Percentiles rank a stretch among this genome's conserved stretches.
Conservation (phyloP, 148 eudicot genomes). For the Nepenthes mirabilis region DNA sequence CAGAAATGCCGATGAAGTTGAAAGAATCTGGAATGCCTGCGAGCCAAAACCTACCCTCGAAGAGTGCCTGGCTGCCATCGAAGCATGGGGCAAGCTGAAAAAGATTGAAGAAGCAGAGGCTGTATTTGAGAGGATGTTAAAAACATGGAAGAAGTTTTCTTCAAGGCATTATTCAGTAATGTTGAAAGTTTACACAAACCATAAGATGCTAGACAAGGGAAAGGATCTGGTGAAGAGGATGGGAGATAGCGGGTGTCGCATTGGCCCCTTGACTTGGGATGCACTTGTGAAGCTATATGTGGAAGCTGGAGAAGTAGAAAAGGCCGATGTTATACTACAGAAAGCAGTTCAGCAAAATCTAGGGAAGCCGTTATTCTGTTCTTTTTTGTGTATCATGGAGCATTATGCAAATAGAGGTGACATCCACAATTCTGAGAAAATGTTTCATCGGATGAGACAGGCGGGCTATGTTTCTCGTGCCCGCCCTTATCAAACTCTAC, state of each 20-base stretch:
- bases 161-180: conserved; percentile 31
- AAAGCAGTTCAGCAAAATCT: conserved; percentile 39
- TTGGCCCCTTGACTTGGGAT: conserved; percentile 73
- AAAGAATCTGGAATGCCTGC: conserved; percentile 53
- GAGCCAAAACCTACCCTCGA: conserved; percentile 21
- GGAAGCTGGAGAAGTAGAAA: conserved; percentile 78
- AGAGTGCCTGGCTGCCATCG: conserved; percentile 51
- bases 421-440: conserved; percentile 68
- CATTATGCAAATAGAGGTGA: conserved; percentile 73
- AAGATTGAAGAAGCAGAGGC: conserved; percentile 60
- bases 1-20: conserved; percentile 57
- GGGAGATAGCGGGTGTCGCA: conserved; percentile 40
- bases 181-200: conserved; percentile 52
- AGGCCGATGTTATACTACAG: conserved; percentile 55
- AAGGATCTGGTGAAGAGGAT: conserved; percentile 63
- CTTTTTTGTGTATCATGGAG: conserved; percentile 46
- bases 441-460: conserved; percentile 52
- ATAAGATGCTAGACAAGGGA: conserved; percentile 67
- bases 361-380: conserved; percentile 35
- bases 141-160: conserved; percentile 20
- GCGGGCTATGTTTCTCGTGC: conserved; percentile 49
- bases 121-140: conserved; percentile 30
- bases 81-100: conserved; percentile 71
- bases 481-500: conserved; percentile 21
- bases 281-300: conserved; percentile 63